Base-by-base conservation (phyloP, 495 filamentous ascomycete genomes). In the Massariosphaeria phaeospora region DNA sequence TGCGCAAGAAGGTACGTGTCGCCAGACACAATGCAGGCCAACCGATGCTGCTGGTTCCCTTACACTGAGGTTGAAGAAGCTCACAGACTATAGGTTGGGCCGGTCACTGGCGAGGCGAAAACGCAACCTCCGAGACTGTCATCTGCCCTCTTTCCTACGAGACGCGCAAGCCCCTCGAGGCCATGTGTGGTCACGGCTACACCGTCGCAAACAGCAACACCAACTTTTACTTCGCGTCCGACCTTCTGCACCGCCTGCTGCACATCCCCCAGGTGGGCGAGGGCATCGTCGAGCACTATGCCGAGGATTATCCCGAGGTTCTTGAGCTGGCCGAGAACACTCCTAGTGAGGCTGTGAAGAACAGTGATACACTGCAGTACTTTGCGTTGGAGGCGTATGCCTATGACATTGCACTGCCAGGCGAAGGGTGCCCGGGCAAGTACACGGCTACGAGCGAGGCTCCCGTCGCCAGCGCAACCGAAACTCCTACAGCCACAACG, bases 351-450 rank as follows among this genome's bases (percentile, higher is more conserved):
- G 68, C 77, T 0, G 73, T 68, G 1, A 65, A 68, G n/a, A 76
- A 83, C 55, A 76, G 74, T 26, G 77, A 80, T 40, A 72, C 72
- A 0, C 64, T 82, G 44, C 73, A 77, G 49, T 78, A 77, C 54
- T 84, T 84, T 65, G 79, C 81, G 0, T 56, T 81, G 7, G 79
- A 83, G 49, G 76, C 68, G 0, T 83, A 78, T 63, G 77, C 77
- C 3, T 75, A 65, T 52, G 52, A 55, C 31, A 72, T 82, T 50
- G 73, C 73, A 11, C 65, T 74, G 26, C 79, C 76, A 0, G 78
- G 79, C 0, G 67, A 70, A 27, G 79, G 79, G 8, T 83, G 80
- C 57, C 49, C 72, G 0, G 75, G 76, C 8, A 33, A 55, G 25
- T 44, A 27, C 20, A 43, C 34, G 9, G 35, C 38, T 21, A 55